phyloP scores from a whole-genome alignment of 345 rosid genomes.

The Physaria fendleri region DNA sequence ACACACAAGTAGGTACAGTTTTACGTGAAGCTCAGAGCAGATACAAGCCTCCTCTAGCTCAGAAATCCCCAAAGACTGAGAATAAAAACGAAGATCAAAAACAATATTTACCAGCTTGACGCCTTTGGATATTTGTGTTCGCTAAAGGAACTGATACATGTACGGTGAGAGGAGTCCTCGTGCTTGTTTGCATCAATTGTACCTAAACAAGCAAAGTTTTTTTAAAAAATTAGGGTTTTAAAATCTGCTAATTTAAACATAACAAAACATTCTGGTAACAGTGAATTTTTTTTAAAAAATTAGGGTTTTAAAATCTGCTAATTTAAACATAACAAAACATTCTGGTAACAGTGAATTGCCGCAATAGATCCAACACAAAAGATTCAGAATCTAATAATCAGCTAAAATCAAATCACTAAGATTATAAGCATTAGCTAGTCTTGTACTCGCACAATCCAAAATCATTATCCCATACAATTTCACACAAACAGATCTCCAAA shows the following conservation, averaged over 20 bases:
- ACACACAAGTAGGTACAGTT: conserved; percentile 1
- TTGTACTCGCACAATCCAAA: background rate
- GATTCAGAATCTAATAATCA: conserved; percentile 1
- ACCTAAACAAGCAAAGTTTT: conserved; percentile 26
- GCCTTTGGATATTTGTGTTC: conserved; percentile 26
- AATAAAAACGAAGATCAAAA: too few species aligned
- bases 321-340: too few species aligned
- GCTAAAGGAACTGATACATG: conserved; percentile 16
- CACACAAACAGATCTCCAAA: too few species aligned
- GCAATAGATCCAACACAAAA: background rate
- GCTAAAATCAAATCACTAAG: background rate
- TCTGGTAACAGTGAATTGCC: background rate
- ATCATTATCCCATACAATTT: conserved; percentile 9
- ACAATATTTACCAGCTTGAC: conserved; percentile 38
- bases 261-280: background rate
- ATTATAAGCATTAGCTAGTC: background rate
- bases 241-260: background rate
- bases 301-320: background rate
- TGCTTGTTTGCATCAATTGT: conserved; percentile 27
- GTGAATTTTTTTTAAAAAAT: background rate
- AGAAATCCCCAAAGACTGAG: too few species aligned
- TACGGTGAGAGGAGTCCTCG: conserved; percentile 25
- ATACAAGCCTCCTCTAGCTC: too few species aligned
- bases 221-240: background rate
- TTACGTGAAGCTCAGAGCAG: background rate